Evolutionary conservation across 1,139 yeast genomes (phyloP).

Genomic region (Saccharomyces uvarum): DNA sequence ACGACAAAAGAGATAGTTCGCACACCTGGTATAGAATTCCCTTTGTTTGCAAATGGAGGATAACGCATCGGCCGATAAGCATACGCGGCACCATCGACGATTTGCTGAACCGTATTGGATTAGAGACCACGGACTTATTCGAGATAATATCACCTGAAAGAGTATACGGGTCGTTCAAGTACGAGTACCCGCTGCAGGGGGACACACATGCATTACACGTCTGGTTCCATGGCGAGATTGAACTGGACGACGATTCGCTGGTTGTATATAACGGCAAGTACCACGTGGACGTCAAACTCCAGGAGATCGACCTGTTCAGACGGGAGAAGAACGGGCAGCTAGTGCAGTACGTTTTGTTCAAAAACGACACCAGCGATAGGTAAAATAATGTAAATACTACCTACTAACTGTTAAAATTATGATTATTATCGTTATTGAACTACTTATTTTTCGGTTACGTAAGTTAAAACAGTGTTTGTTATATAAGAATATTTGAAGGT

Average conservation of each 20-base stretch:
- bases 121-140: conserved; percentile 19
- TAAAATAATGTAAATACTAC: background rate
- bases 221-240: conserved; percentile 29
- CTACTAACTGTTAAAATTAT: background rate
- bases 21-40: conserved; percentile 26
- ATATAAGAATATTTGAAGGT: background rate
- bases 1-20: conserved; percentile 6
- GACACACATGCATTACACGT: conserved; percentile 25
- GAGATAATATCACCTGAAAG: conserved; percentile 24
- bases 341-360: conserved; percentile 26
- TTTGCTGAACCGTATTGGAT: conserved; percentile 17
- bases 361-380: conserved; percentile 7
- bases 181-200: conserved; percentile 25
- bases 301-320: conserved; percentile 25
- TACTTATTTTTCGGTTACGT: conserved; percentile 1
- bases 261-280: conserved; percentile 28
- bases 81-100: conserved; percentile 13
- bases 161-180: conserved; percentile 25
- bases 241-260: conserved; percentile 17
- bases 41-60: conserved; percentile 21
- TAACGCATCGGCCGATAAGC: conserved; percentile 22
- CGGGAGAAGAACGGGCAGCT: conserved; percentile 20
- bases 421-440: background rate
- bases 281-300: conserved; percentile 27
- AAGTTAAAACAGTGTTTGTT: background rate